phyloP scores from a whole-genome alignment of 129 eudicot genomes.

The Saussurea involucrata region DNA sequence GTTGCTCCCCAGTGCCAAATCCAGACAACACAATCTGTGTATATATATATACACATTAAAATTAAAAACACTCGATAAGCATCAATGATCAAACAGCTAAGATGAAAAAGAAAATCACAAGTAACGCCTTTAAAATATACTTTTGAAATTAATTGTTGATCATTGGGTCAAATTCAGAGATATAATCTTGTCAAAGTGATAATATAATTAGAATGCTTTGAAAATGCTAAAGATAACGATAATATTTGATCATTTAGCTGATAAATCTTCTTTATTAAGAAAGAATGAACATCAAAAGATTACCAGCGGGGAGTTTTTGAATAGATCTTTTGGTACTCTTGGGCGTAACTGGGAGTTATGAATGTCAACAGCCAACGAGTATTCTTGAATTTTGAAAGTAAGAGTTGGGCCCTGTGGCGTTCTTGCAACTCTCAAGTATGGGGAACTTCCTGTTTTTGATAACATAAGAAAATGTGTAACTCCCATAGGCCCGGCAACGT shows the following conservation, averaged over 20 bases:
- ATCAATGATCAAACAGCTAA: not conserved
- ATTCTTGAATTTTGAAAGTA: conserved; percentile 78
- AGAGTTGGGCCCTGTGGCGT: conserved; percentile 98
- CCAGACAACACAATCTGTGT: conserved; percentile 94
- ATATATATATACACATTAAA: conserved; percentile 4
- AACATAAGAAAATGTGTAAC: conserved; percentile 96
- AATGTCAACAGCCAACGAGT: conserved; percentile 83
- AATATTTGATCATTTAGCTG: not conserved
- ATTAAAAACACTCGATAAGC: not conserved
- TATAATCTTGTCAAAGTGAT: not conserved
- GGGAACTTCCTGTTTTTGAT: conserved; percentile 74
- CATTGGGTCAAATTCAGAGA: too few species aligned
- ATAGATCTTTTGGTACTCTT: conserved; percentile 83
- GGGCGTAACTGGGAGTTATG: conserved; percentile 84
- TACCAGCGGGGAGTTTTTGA: conserved; percentile 85
- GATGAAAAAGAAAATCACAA: not conserved
- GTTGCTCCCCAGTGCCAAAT: conserved; percentile 87
- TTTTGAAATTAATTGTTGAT: too few species aligned
- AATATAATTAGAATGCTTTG: not conserved
- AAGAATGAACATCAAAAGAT: not conserved
- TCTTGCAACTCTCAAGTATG: conserved; percentile 89
- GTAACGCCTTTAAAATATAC: too few species aligned
- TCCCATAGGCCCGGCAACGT: conserved; percentile 96
- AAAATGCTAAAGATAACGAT: not conserved
- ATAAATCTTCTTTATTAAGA: not conserved